Conservation (phyloP, 2,329 filamentous ascomycete species). For the Fusarium newnesense region DNA sequence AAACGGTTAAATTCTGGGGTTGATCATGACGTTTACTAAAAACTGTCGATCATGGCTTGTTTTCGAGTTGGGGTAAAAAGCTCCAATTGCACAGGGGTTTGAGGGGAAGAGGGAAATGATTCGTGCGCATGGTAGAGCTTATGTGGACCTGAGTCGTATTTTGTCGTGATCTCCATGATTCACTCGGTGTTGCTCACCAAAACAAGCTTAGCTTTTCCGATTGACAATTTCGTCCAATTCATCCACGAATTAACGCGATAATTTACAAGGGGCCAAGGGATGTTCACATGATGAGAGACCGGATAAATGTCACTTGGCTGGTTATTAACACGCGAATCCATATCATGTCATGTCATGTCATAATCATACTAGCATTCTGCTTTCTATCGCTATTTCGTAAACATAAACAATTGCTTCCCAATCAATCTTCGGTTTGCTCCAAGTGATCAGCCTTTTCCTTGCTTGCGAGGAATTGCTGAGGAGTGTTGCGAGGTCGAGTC, state of each 20-base stretch:
- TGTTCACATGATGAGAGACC: constrained; percentile 6
- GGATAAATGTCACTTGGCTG: constrained; percentile 11
- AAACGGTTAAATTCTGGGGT: constrained; percentile 27
- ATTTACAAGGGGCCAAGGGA: neutral
- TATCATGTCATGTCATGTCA: constrained; percentile 14
- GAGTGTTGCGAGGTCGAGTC: constrained; percentile 22
- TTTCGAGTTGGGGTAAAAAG: constrained; percentile 14
- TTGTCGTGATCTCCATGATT: constrained; percentile 1
- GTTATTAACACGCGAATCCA: neutral
- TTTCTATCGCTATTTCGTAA: constrained; percentile 8
- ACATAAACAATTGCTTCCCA: constrained; percentile 10
- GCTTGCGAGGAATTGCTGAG: constrained; percentile 14
- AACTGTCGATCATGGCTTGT: constrained; percentile 21
- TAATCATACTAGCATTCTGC: constrained; percentile 28
- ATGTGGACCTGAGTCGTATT: constrained; percentile 21
- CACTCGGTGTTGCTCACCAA: constrained; percentile 4
- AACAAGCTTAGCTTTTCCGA: constrained; percentile 10
- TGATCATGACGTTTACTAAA: constrained; percentile 17
- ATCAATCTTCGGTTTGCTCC: constrained; percentile 8
- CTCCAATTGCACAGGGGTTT: neutral
- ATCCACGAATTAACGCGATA: constrained; percentile 14
- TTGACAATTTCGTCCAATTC: constrained; percentile 6
- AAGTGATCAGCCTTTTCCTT: constrained; percentile 28
- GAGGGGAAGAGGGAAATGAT: neutral
- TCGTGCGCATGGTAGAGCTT: constrained; percentile 26